Evolutionary conservation across 176 grass and related monocot genomes (phyloP).

Genomic region (Carex pumila): DNA sequence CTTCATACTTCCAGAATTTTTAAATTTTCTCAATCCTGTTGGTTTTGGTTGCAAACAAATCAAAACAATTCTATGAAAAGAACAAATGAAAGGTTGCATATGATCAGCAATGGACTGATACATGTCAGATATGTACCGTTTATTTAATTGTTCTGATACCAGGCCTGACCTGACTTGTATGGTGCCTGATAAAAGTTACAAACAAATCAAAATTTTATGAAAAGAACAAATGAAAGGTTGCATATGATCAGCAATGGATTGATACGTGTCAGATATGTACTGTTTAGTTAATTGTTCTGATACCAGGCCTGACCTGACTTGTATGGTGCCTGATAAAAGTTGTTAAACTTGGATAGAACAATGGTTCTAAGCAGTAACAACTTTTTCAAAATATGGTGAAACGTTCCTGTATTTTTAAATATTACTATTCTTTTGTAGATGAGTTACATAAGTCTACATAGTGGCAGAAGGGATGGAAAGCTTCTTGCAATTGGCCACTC

Average conservation of each 20-base stretch:
- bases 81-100: background rate
- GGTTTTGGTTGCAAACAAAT: background rate
- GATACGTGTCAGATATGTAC: background rate
- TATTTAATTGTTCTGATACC: background rate
- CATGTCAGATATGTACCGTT: background rate
- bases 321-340: background rate
- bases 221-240: background rate
- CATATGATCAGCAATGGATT: background rate
- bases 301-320: background rate
- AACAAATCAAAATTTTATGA: background rate
- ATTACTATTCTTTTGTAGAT: conserved; percentile 45
- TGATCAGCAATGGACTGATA: background rate
- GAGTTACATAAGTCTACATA: conserved; percentile 79
- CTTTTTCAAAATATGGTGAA: conserved; percentile 2
- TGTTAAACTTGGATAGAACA: background rate
- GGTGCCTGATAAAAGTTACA: background rate
- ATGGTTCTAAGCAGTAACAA: background rate
- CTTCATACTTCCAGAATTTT: background rate
- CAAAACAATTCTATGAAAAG: background rate
- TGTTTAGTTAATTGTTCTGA: background rate
- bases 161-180: background rate
- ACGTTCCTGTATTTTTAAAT: background rate
- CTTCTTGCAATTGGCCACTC: conserved; percentile 92
- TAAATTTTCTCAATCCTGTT: background rate
- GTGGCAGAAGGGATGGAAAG: conserved; percentile 59